Percentiles rank a stretch among this genome's conserved stretches.
These are phyloP conservation scores for Mucor irregularis DNA, from an alignment of 371 early-diverging fungal species.

Conservation along the genomic window DNA sequence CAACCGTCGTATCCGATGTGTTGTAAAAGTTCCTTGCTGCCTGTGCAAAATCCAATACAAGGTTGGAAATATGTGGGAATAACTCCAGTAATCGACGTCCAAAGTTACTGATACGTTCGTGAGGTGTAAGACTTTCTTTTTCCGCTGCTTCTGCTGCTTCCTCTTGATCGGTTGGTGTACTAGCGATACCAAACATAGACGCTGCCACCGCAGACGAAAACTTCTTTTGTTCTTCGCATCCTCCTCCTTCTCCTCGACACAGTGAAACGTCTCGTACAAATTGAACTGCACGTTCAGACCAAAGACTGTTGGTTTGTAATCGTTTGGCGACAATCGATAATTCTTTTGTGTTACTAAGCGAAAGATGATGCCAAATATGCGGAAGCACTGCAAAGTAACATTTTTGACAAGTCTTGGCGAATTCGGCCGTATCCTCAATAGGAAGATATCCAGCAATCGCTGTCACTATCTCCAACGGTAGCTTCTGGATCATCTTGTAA, in stretches of 20 bases:
- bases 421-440: slow-evolving; percentile 3
- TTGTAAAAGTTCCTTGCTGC: slow-evolving; percentile 8
- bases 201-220: slow-evolving; percentile 10
- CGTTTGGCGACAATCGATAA: slow-evolving; percentile 7
- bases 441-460: slow-evolving; percentile 23
- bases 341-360: slow-evolving; percentile 11
- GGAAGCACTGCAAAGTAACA: slow-evolving; percentile 28
- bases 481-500: slow-evolving; percentile 12
- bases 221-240: background rate
- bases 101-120: slow-evolving; percentile 10
- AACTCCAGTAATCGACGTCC: slow-evolving; percentile 3
- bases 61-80: slow-evolving; percentile 21
- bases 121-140: background rate
- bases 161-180: slow-evolving; percentile 6
- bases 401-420: slow-evolving; percentile 25
- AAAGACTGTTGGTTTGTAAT: slow-evolving; percentile 13
- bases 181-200: slow-evolving; percentile 18
- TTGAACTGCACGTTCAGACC: slow-evolving; percentile 18
- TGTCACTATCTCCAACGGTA: slow-evolving; percentile 26
- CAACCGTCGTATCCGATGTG: background rate
- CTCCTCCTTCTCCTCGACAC: background rate
- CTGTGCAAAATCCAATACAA: slow-evolving; percentile 11
- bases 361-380: slow-evolving; percentile 19
- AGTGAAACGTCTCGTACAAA: slow-evolving; percentile 21
- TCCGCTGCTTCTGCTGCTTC: background rate